phyloP scores from a whole-genome alignment of 2,329 filamentous ascomycete species.

The Hirsutella thompsonii region DNA sequence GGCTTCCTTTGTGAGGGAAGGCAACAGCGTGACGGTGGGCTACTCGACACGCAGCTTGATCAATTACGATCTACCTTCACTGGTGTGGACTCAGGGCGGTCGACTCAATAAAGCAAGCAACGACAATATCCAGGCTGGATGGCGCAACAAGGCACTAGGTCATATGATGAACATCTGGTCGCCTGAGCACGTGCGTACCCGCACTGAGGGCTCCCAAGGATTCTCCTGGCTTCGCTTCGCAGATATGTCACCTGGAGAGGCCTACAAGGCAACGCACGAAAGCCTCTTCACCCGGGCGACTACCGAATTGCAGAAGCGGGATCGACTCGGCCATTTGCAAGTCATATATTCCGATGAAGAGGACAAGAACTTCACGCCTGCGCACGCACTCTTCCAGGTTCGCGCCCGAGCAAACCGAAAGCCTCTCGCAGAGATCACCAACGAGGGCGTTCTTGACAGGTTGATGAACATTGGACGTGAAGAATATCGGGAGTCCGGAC shows the following conservation, averaged over 20 bases:
- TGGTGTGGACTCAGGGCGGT: constrained; percentile 73
- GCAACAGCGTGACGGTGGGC: constrained; percentile 60
- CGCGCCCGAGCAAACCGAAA: constrained; percentile 53
- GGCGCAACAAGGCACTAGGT: constrained; percentile 61
- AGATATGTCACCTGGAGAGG: constrained; percentile 62
- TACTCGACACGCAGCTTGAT: constrained; percentile 85
- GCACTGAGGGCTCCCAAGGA: constrained; percentile 43
- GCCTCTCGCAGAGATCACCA: constrained; percentile 55
- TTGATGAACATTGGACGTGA: constrained; percentile 67
- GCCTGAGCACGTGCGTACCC: constrained; percentile 61
- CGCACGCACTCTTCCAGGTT: constrained; percentile 74
- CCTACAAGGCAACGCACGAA: constrained; percentile 53
- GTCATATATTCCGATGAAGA: constrained; percentile 58
- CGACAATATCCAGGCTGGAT: constrained; percentile 65
- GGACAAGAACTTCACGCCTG: constrained; percentile 50
- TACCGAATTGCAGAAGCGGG: constrained; percentile 38
- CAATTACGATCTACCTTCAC: constrained; percentile 67
- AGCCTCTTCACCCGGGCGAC: constrained; percentile 64
- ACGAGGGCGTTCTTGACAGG: constrained; percentile 57
- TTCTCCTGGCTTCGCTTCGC: constrained; percentile 90
- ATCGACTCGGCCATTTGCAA: constrained; percentile 53
- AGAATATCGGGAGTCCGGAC: constrained; percentile 55
- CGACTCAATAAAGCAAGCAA: constrained; percentile 61
- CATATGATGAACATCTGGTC: constrained; percentile 88
- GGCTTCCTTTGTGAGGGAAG: constrained; percentile 86